Base-by-base conservation (phyloP, 805 yeast species). In the Torulaspora maleeae region DNA sequence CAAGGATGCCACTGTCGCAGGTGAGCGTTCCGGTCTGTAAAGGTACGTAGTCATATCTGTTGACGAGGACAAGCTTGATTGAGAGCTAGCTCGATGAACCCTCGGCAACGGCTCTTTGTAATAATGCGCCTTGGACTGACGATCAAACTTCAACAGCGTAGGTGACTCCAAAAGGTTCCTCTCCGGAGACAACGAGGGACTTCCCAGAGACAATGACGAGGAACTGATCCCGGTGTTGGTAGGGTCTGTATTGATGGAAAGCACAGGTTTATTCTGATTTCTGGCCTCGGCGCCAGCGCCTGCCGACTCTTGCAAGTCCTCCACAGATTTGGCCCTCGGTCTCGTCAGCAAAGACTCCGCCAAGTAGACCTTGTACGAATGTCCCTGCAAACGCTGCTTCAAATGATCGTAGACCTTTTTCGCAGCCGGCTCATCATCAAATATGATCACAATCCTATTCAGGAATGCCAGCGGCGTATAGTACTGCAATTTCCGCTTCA, bases 391-490 rank as follows among this genome's bases (percentile, higher is more conserved):
- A 3, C 38, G 24, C 1, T 36, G 32, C 29, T 48, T 48, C 36
- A 71, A 38, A 25, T 38, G 48, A 2, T 51, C 36, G 47, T 44
- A 60, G 3, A 68, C 54, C 6, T 50, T 27, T 3, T 16, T 4
- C 0, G 74, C 61, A 2, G 56, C 44, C 4, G 35, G 43, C 34
- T 61, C 66, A 30, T 59, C 53, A 30, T 55, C 56, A n/a, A 69
- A 48, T 3, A 68, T 64, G 12, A 70, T 64, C 53, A 63, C 75
- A 51, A 62, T 63, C 52, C 81, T 75, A 58, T 66, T 70, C 45
- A 61, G 64, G 57, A 56, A 78, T 25, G 58, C 63, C 50, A 61
- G 64, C 51, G 65, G 77, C 16, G 72, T 73, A 57, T 63, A 70
- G 37, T 67, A 64, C 29, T 58, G 48, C 41, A 57, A 30, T 20